phyloP scores from a whole-genome alignment of 495 filamentous ascomycete genomes.

The Geoglossum glabrum region DNA sequence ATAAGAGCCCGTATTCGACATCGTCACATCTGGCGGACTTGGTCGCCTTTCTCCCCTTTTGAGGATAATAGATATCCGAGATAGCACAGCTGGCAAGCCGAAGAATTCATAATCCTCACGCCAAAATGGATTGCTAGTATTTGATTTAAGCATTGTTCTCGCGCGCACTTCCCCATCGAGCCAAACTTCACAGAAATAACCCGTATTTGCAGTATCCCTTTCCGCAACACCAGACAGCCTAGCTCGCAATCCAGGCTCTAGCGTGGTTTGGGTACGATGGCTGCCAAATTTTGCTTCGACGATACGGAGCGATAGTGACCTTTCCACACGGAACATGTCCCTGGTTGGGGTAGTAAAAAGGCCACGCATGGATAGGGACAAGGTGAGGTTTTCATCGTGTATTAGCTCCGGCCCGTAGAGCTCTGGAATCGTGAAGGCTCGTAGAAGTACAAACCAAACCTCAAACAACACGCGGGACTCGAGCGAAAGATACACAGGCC shows the following conservation, averaged over 20 bases:
- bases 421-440: conserved; percentile 86
- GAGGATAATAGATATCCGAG: neutral
- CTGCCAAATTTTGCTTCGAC: conserved; percentile 37
- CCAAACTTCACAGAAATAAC: conserved; percentile 78
- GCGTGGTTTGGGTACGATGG: neutral
- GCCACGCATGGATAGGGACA: conserved; percentile 11
- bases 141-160: conserved; percentile 62
- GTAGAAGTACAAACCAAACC: conserved; percentile 86
- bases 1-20: neutral
- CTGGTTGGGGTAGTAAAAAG: conserved; percentile 13
- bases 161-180: conserved; percentile 78
- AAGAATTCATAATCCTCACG: conserved; percentile 44
- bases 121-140: conserved; percentile 82
- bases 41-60: neutral
- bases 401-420: conserved; percentile 41
- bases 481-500: conserved; percentile 65
- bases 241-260: neutral
- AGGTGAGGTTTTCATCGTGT: conserved; percentile 12
- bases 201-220: conserved; percentile 4
- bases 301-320: conserved; percentile 35
- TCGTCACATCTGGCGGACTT: conserved; percentile 4
- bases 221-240: conserved; percentile 8
- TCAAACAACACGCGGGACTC: conserved; percentile 82
- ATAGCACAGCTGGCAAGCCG: conserved; percentile 1
- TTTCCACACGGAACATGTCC: conserved; percentile 49